Evolutionary conservation across 2,329 filamentous ascomycete genomes (phyloP), one percentile per base, ranked within the genome.

Genomic region (Hymenoscyphus fraxineus): DNA sequence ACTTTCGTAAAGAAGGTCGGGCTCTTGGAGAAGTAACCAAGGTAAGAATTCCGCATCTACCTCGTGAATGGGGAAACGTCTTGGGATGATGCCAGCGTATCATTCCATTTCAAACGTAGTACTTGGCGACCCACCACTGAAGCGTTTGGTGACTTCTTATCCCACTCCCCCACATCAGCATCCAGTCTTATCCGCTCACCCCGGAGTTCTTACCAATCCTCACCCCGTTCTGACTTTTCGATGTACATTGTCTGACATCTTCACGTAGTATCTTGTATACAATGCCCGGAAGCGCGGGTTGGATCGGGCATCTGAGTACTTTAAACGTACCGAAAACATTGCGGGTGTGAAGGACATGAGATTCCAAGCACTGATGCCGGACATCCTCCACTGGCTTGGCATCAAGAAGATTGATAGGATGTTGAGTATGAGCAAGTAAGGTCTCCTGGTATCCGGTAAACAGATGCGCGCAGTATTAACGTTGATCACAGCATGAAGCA

Each of bases 361-460:
- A 47, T 98, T 98, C 83, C 95, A 98, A 81, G 94, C 94, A 35
- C 82, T 99, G 62, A 98, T 98, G 95, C 94, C 95, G 40, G 93
- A 97, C 76, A 96, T 98, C 70, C 83, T 98, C 62, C 95, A 98
- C 79, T 98, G 95, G 95, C 85, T 99, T 38, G 95, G 95, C 67
- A 97, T 99, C 75, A 95, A 91, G 76, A 98, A 98, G 83, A 98
- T 99, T 75, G 95, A 99, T 77, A 85, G 93, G 66, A 99, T 98
- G 95, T 81, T 97, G 72, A 96, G 92, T 80, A 98, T 98, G 95
- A 96, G 92, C 79, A 96, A 98, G 74, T 76, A 63, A 69, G 74
- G 73, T 71, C 35, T 51, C 56, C 51, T 58, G 31, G 44, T 57
- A 47, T 54, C 40, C 32, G 51, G 44, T 55, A 32, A 55, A 61